Evolutionary conservation across 345 rosid genomes (phyloP).

Genomic region (Bruguiera gymnorhiza): DNA sequence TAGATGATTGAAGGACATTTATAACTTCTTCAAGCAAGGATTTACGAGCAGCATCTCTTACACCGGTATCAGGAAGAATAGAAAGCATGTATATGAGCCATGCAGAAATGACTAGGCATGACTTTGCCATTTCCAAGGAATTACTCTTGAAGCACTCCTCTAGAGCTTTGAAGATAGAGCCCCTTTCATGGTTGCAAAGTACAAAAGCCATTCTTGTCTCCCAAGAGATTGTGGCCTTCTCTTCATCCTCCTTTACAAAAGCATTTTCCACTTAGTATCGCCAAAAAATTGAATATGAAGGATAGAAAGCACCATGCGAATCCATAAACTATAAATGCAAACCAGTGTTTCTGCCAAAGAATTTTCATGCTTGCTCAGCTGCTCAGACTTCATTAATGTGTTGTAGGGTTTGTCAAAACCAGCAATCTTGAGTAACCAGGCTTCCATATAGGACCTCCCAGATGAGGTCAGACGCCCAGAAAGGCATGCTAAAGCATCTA

Average conservation of each 20-base stretch:
- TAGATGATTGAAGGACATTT: slow-evolving; percentile 58
- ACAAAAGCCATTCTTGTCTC: slow-evolving; percentile 55
- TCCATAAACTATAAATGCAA: slow-evolving; percentile 6
- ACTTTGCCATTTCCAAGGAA: slow-evolving; percentile 52
- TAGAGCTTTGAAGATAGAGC: slow-evolving; percentile 58
- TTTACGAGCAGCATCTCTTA: slow-evolving; percentile 37
- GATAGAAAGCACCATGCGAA: not conserved
- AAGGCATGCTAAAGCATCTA: slow-evolving; percentile 47
- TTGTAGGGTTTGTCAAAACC: slow-evolving; percentile 58
- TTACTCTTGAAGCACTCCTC: slow-evolving; percentile 60
- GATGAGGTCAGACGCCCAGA: slow-evolving; percentile 47
- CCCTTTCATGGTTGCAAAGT: slow-evolving; percentile 64
- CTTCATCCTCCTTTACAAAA: slow-evolving; percentile 48
- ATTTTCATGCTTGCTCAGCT: slow-evolving; percentile 19
- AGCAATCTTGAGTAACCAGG: slow-evolving; percentile 55
- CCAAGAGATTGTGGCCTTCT: slow-evolving; percentile 49
- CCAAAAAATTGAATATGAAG: not conserved
- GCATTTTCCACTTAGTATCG: slow-evolving; percentile 4
- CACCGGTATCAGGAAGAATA: slow-evolving; percentile 54
- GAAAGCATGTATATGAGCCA: slow-evolving; percentile 62
- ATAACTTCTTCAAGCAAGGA: slow-evolving; percentile 54
- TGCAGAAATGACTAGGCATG: slow-evolving; percentile 52
- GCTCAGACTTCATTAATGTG: slow-evolving; percentile 40
- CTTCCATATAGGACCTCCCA: slow-evolving; percentile 46
- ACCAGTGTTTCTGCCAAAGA: slow-evolving; percentile 44